Evolutionary conservation across 306 rosid genomes (phyloP).

Genomic region (Malus orientalis): DNA sequence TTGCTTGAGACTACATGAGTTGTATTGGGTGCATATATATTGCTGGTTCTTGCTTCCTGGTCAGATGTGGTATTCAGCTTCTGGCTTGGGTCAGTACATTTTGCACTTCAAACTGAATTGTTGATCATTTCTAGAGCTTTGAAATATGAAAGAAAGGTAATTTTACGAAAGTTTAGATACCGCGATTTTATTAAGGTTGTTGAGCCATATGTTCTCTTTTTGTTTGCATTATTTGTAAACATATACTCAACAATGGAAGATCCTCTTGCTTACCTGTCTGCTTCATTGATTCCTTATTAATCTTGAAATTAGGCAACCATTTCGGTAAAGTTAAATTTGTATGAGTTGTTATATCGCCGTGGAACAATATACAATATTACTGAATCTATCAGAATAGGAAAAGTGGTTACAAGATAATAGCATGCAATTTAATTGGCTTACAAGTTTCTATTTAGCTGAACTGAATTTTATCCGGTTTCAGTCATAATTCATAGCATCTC

Average conservation of each 20-base stretch:
- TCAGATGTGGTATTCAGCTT: neutral
- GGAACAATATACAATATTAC: neutral
- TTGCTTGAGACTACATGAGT: neutral
- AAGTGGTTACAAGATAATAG: neutral
- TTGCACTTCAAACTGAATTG: neutral
- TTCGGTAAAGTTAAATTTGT: neutral
- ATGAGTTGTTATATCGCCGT: neutral
- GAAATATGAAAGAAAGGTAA: neutral
- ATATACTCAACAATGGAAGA: neutral
- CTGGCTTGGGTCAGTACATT: neutral
- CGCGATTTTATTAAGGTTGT: neutral
- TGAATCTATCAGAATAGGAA: neutral
- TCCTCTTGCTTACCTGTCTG: neutral
- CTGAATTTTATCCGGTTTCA: neutral
- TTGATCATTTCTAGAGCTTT: neutral
- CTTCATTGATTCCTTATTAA: neutral
- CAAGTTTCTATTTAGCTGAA: neutral
- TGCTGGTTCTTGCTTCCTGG: neutral
- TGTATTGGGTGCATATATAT: neutral
- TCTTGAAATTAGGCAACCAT: neutral
- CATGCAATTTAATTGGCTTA: neutral
- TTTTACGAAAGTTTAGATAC: neutral
- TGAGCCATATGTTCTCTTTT: neutral
- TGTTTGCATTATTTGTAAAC: neutral
- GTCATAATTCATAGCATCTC: neutral